Evolutionary conservation across 225 moss, liverwort and hornwort genomes (phyloP).

Genomic region (Sphagnum contortum): DNA sequence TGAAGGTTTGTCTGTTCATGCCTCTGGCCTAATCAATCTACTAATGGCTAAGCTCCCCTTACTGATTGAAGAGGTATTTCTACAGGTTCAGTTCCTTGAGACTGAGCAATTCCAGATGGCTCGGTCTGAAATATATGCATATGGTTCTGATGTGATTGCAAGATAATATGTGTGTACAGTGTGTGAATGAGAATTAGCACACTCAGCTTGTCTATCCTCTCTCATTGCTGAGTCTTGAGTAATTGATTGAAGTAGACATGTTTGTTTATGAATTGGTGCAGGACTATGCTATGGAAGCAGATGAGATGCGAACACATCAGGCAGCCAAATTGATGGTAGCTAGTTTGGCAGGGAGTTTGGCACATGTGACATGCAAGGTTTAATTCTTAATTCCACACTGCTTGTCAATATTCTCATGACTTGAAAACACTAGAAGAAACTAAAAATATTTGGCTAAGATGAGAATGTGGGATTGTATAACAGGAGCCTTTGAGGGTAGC

Average conservation of each 20-base stretch:
- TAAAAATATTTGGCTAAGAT: no score
- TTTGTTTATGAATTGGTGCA: slow-evolving; percentile 7
- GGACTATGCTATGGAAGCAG: slow-evolving; percentile 95
- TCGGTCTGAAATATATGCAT: no score
- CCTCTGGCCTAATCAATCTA: not conserved
- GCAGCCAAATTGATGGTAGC: slow-evolving; percentile 98
- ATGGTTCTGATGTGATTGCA: no score
- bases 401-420: not conserved
- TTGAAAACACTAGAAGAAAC: not conserved
- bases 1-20: slow-evolving; percentile 44
- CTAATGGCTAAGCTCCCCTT: not conserved
- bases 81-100: no score
- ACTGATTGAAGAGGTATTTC: not conserved
- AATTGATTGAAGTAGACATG: no score
- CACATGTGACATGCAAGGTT: slow-evolving; percentile 94
- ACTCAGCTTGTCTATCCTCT: no score
- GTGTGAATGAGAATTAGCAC: no score
- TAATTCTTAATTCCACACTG: slow-evolving; percentile 3
- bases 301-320: slow-evolving; percentile 74
- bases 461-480: slow-evolving; percentile 4
- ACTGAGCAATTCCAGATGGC: no score
- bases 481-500: slow-evolving; percentile 92
- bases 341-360: slow-evolving; percentile 87
- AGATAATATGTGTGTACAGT: no score
- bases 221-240: no score